Base-by-base conservation (phyloP, 495 filamentous ascomycete species). In the Neurospora africana region DNA sequence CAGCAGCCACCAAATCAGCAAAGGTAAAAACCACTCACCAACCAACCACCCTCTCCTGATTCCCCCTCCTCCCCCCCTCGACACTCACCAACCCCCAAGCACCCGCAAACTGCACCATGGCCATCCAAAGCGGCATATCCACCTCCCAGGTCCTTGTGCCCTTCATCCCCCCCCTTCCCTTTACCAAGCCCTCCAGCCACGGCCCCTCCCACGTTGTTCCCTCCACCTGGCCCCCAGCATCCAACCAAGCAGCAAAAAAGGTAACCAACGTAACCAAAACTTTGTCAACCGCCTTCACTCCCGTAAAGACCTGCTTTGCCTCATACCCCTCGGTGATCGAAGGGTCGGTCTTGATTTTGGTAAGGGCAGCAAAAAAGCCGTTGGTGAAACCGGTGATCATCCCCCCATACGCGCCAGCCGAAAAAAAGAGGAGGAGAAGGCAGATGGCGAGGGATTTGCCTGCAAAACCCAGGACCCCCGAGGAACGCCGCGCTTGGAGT, bases 191-290 rank as follows among this genome's bases (percentile, higher is more conserved):
- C n/a, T 36, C 68, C 37, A 39, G 21, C 69, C 38, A 27, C 23
- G 37, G 36, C 68, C 23, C 37, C 21, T 23, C 23, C 47, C 23
- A 30, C 11, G 3, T n/a, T n/a, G 3, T 7, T n/a, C n/a, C n/a
- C 19, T n/a, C 68, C 7, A 23, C 68, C 23, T 19, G 68, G n/a
- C 19, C 21, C 9, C 68, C 33, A 58, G 36, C 38, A 65, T 89
- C 86, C n/a, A 88, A 76, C 2, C 83, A 72, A 7, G 86, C 81
- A 71, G 84, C 86, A 80, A 90, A 90, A 75, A 90, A 88, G 6
- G 78, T 77, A 2, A 84, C 83, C 73, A 90, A 69, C 10, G 83
- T 68, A 4, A 83, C 76, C 33, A 89, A 75, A 5, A 86, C 79
- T 4, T 75, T 40, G 71, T 91, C 89, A 19, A 91, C 40, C 0